A percentile compares a stretch with the other conserved stretches of the same genome.
Conservation (phyloP, 2,329 filamentous ascomycete genomes). For the Pseudogymnoascus sp. region DNA sequence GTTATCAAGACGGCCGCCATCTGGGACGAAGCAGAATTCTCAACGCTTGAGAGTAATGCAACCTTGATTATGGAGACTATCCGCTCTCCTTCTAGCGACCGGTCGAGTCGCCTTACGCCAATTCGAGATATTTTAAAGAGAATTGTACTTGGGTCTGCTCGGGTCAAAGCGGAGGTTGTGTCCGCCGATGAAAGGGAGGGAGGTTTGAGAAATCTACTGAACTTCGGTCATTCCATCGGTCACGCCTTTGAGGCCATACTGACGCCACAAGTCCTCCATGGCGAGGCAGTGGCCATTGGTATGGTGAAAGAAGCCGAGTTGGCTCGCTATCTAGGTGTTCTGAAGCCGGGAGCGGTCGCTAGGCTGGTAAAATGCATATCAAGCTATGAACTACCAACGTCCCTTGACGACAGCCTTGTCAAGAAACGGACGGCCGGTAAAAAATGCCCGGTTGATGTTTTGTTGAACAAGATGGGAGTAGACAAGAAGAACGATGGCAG, state of each 20-base stretch:
- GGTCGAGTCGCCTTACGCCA: slow-evolving; percentile 51
- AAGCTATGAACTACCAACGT: slow-evolving; percentile 85
- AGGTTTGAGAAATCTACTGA: slow-evolving; percentile 85
- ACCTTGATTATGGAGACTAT: slow-evolving; percentile 66
- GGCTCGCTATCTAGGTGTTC: slow-evolving; percentile 76
- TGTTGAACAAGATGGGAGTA: slow-evolving; percentile 90
- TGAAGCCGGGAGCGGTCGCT: slow-evolving; percentile 80
- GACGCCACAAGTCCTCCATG: slow-evolving; percentile 90
- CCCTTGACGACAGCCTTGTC: slow-evolving; percentile 74
- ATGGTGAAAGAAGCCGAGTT: slow-evolving; percentile 98
- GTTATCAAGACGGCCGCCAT: slow-evolving; percentile 97
- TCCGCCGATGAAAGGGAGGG: slow-evolving; percentile 92
- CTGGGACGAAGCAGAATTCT: slow-evolving; percentile 83
- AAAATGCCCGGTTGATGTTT: slow-evolving; percentile 73
- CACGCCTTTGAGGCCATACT: slow-evolving; percentile 94
- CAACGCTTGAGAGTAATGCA: slow-evolving; percentile 73
- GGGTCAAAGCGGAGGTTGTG: slow-evolving; percentile 89
- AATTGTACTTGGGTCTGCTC: slow-evolving; percentile 82
- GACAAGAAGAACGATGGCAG: slow-evolving; percentile 97
- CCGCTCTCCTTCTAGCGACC: slow-evolving; percentile 48
- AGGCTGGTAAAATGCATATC: slow-evolving; percentile 86
- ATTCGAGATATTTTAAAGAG: slow-evolving; percentile 65
- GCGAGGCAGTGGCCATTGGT: slow-evolving; percentile 91
- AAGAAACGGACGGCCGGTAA: slow-evolving; percentile 78
- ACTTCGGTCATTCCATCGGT: slow-evolving; percentile 96